Percentiles rank a stretch among this genome's conserved stretches.
Evolutionary conservation across 768 basidiomycete species (phyloP).

Genomic region (Collybia nuda): DNA sequence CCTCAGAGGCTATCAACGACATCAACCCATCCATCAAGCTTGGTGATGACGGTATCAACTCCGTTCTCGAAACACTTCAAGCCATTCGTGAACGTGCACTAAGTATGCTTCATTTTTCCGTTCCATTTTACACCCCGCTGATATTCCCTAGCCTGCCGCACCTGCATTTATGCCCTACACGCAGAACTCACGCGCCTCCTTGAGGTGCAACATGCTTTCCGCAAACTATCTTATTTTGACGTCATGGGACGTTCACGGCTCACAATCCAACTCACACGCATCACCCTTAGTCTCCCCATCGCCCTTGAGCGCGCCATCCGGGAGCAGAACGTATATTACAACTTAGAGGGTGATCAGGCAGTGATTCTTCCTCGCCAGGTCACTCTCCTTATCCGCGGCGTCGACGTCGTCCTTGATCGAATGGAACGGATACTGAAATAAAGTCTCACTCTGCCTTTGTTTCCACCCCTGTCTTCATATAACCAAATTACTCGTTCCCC

Average conservation of each 20-base stretch:
- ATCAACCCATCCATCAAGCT: conserved; percentile 77
- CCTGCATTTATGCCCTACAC: conserved; percentile 73
- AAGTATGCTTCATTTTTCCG: conserved; percentile 40
- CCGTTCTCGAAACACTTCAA: conserved; percentile 69
- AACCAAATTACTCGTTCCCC: no score
- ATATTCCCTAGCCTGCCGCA: conserved; percentile 59
- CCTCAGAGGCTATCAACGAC: conserved; percentile 70
- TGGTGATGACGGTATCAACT: conserved; percentile 77
- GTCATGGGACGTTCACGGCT: conserved; percentile 73
- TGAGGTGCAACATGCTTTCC: conserved; percentile 77
- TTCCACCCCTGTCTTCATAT: no score
- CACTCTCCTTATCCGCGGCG: conserved; percentile 57
- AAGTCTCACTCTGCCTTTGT: not conserved
- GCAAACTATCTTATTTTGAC: conserved; percentile 76
- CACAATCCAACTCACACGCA: conserved; percentile 74
- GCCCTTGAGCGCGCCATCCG: conserved; percentile 69
- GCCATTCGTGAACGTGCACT: conserved; percentile 73
- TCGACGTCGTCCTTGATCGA: conserved; percentile 62
- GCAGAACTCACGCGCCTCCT: conserved; percentile 74
- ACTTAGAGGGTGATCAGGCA: conserved; percentile 9
- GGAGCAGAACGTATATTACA: conserved; percentile 34
- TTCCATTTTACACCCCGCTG: not conserved
- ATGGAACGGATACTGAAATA: conserved; percentile 59
- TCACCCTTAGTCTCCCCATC: conserved; percentile 73
- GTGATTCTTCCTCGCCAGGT: conserved; percentile 56